These are phyloP conservation scores for Paralagenidium karlingii DNA, from an alignment of 352 stramenopile species.

Conservation along the genomic window DNA sequence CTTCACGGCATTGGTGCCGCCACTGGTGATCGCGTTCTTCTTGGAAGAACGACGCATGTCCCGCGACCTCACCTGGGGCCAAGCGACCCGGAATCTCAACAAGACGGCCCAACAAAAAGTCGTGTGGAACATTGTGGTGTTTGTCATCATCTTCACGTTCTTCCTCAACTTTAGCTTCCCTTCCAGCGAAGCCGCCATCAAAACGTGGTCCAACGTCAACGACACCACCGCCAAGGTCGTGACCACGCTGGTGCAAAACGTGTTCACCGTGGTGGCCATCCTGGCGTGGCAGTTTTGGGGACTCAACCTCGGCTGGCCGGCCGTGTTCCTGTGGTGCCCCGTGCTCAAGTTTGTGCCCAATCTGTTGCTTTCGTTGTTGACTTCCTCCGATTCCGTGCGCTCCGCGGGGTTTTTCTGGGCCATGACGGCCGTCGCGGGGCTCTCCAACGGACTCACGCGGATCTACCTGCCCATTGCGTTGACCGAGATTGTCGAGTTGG, in stretches of 20 bases:
- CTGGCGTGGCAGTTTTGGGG: background rate
- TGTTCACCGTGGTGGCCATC: background rate
- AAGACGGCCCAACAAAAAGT: slow-evolving; percentile 32
- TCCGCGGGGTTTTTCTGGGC: slow-evolving; percentile 45
- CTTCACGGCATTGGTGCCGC: no score
- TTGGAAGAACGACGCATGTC: no score
- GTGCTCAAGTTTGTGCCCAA: slow-evolving; percentile 25
- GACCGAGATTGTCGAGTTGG: slow-evolving; percentile 54
- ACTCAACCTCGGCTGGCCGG: background rate
- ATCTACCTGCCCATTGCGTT: slow-evolving; percentile 43
- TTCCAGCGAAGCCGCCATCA: slow-evolving; percentile 24
- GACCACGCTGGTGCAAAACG: slow-evolving; percentile 5
- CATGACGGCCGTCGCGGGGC: slow-evolving; percentile 28
- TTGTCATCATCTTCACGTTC: slow-evolving; percentile 45
- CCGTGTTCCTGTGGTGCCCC: background rate
- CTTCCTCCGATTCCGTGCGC: slow-evolving; percentile 24
- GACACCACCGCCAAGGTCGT: slow-evolving; percentile 30
- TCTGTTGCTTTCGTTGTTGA: slow-evolving; percentile 25
- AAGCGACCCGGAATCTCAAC: no score
- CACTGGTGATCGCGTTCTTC: no score
- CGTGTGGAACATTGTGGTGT: slow-evolving; percentile 29
- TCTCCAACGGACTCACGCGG: slow-evolving; percentile 35
- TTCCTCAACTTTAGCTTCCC: slow-evolving; percentile 40
- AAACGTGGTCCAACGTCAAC: slow-evolving; percentile 24
- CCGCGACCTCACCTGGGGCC: no score